Conservation (phyloP, 371 early-diverging fungal genomes). For the Nematocida major region DNA sequence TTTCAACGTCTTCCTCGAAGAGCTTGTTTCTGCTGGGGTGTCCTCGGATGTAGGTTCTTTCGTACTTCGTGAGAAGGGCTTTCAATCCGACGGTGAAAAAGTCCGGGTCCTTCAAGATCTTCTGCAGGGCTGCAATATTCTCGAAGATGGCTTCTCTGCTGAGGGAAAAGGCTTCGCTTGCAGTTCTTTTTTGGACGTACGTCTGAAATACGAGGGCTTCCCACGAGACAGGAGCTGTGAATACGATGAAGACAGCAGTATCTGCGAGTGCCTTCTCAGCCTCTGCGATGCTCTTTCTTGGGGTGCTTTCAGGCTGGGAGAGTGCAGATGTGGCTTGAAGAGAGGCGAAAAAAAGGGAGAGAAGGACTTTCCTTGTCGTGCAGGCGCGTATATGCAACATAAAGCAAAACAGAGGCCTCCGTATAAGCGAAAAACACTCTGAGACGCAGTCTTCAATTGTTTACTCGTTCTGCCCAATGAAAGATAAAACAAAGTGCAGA, state of each 20-base stretch:
- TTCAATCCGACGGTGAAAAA: background rate
- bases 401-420: no score
- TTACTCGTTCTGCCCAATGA: no score
- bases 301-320: no score
- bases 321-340: background rate
- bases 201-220: constrained; percentile 3
- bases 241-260: constrained; percentile 26
- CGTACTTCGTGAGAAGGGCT: background rate
- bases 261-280: constrained; percentile 10
- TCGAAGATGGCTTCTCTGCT: background rate
- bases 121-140: constrained; percentile 2
- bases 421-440: no score
- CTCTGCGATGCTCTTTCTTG: background rate
- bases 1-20: background rate
- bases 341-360: no score
- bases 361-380: no score
- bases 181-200: background rate
- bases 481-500: no score
- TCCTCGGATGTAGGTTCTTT: background rate
- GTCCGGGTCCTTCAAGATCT: background rate
- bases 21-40: constrained; percentile 13
- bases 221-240: constrained; percentile 6
- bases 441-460: no score
- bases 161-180: background rate
- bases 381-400: no score